Evolutionary conservation across 305 asterid species (phyloP).

Genomic region (Rubia balearica): DNA sequence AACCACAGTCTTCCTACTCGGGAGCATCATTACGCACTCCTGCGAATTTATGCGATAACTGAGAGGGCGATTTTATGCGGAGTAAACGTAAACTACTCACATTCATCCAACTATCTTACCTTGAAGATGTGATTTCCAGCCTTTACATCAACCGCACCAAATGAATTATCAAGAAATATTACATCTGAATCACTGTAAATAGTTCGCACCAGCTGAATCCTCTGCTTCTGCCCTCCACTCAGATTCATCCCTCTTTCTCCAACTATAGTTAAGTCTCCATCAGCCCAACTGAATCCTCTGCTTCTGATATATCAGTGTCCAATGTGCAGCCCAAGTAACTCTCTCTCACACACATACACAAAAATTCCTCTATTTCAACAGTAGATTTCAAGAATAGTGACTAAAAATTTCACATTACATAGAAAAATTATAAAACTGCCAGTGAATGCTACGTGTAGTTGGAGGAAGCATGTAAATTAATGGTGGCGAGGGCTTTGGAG

Average conservation of each 20-base stretch:
- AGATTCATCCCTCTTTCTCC: conserved; percentile 72
- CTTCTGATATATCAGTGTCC: conserved; percentile 37
- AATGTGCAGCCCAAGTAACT: conserved; percentile 32
- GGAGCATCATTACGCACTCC: conserved; percentile 61
- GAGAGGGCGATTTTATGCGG: too few relatives aligned
- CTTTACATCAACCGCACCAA: conserved; percentile 79
- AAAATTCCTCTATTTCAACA: neutral
- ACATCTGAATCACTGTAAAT: conserved; percentile 57
- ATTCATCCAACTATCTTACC: conserved; percentile 25
- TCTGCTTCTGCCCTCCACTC: conserved; percentile 80
- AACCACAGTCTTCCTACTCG: conserved; percentile 47
- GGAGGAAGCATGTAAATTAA: conserved; percentile 41
- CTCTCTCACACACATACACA: neutral
- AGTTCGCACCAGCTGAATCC: conserved; percentile 78
- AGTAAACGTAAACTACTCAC: too few relatives aligned
- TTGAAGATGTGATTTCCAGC: conserved; percentile 80
- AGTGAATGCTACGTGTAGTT: conserved; percentile 55
- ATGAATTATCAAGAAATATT: conserved; percentile 70
- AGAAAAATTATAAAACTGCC: neutral
- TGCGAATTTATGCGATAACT: conserved; percentile 26
- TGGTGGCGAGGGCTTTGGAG: too few relatives aligned
- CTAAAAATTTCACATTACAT: neutral
- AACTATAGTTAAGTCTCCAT: conserved; percentile 55
- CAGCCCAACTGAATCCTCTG: conserved; percentile 38
- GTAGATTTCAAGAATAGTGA: neutral